Evolutionary conservation across 2,329 filamentous ascomycete genomes (phyloP).

Genomic region (Aphanocladium album): DNA sequence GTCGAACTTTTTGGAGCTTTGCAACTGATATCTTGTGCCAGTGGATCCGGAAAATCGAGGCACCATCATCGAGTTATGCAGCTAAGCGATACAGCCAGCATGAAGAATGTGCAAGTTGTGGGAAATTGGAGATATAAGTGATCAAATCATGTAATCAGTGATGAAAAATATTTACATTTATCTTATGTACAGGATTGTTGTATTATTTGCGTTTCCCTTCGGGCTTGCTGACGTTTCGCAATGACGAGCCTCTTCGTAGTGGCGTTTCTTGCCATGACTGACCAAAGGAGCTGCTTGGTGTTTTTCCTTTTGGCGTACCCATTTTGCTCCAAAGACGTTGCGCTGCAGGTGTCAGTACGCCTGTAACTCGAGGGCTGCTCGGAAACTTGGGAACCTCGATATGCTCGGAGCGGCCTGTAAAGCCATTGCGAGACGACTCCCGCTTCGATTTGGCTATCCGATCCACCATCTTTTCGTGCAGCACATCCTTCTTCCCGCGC

Average conservation of each 20-base stretch:
- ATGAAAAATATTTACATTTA: neutral
- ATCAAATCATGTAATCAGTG: neutral
- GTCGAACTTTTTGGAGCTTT: neutral
- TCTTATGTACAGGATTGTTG: neutral
- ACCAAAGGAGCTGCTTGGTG: slow-evolving; percentile 28
- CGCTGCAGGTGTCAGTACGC: slow-evolving; percentile 67
- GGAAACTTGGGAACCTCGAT: slow-evolving; percentile 67
- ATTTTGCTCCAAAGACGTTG: slow-evolving; percentile 63
- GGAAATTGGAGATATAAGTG: neutral
- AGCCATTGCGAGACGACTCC: slow-evolving; percentile 52
- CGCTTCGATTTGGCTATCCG: slow-evolving; percentile 69
- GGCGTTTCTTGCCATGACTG: slow-evolving; percentile 28
- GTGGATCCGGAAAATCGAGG: neutral
- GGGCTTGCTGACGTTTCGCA: slow-evolving; percentile 29
- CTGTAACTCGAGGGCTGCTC: slow-evolving; percentile 55
- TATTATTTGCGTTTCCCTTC: neutral
- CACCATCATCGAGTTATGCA: slow-evolving; percentile 4
- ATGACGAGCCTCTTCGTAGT: slow-evolving; percentile 33
- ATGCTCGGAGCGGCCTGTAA: slow-evolving; percentile 53
- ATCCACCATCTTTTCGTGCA: slow-evolving; percentile 86
- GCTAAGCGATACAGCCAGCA: slow-evolving; percentile 6
- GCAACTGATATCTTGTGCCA: neutral
- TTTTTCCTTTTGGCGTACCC: slow-evolving; percentile 36
- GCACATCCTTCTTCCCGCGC: slow-evolving; percentile 67
- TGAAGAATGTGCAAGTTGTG: neutral